Percentiles rank a stretch among this genome's conserved stretches.
Evolutionary conservation across 768 basidiomycete species (phyloP).

Genomic region (Boletus vermiculosoides): DNA sequence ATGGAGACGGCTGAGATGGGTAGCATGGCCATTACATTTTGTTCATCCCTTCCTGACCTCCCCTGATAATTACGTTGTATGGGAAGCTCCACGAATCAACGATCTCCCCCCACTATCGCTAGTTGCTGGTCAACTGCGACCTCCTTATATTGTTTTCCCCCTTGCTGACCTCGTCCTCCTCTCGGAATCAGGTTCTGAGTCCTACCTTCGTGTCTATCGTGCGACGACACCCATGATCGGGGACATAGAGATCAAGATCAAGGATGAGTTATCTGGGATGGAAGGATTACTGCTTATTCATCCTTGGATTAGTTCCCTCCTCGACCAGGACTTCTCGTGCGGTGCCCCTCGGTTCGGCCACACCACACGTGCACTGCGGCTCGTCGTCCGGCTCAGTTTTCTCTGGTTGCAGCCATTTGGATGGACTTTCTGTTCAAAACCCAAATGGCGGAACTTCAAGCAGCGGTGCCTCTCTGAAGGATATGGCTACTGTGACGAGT

Average conservation of each 20-base stretch:
- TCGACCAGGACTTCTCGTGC: not conserved
- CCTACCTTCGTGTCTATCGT: not conserved
- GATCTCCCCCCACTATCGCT: not conserved
- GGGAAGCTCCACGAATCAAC: not conserved
- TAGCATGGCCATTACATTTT: too few species aligned
- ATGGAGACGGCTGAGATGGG: not conserved
- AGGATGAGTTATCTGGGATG: not conserved
- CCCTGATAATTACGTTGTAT: not conserved
- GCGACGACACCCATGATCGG: not conserved
- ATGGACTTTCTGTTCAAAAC: too few species aligned
- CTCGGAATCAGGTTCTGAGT: not conserved
- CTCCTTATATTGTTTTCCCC: not conserved
- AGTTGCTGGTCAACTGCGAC: not conserved
- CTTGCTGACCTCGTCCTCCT: not conserved
- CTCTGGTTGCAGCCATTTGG: too few species aligned
- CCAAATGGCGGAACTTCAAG: too few species aligned
- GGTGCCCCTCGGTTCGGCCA: not conserved
- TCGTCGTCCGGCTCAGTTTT: not conserved
- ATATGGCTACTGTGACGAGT: too few species aligned
- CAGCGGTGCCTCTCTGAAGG: too few species aligned
- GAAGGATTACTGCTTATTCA: not conserved
- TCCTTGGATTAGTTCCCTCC: not conserved
- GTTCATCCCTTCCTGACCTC: not conserved
- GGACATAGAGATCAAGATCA: not conserved
- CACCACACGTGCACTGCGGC: not conserved